These are phyloP conservation scores for Agrocybe pediades DNA, from an alignment of 768 basidiomycete genomes.

Conservation along the genomic window DNA sequence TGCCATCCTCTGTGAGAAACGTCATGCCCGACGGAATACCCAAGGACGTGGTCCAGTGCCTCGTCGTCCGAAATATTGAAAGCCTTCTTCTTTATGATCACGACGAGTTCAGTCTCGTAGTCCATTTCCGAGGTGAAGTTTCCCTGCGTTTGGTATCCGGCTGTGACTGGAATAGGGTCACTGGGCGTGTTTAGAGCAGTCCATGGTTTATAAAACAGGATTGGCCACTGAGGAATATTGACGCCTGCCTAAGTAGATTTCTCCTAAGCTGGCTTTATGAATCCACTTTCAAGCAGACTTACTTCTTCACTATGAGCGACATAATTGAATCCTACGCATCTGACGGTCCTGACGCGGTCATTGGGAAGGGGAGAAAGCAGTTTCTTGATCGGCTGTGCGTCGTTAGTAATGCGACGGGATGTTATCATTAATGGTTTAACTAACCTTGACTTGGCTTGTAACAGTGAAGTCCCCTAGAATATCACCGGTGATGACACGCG, in stretches of 20 bases:
- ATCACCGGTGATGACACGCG: conserved; percentile 35
- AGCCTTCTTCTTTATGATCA: conserved; percentile 42
- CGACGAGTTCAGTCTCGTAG: conserved; percentile 43
- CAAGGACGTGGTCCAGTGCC: conserved; percentile 42
- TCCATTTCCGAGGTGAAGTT: conserved; percentile 43
- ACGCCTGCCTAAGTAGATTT: conserved; percentile 26
- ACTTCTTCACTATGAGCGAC: conserved; percentile 35
- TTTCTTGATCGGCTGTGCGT: conserved; percentile 30
- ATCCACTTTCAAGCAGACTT: neutral
- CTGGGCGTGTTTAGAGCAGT: conserved; percentile 37
- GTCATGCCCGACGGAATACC: conserved; percentile 41
- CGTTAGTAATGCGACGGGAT: neutral
- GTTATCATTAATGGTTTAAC: neutral
- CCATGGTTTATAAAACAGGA: conserved; percentile 37
- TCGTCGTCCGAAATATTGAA: conserved; percentile 44
- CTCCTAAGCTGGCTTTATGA: neutral
- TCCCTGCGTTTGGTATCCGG: conserved; percentile 40
- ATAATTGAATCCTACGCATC: conserved; percentile 39
- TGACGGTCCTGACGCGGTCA: conserved; percentile 34
- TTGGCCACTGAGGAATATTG: conserved; percentile 36
- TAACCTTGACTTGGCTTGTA: conserved; percentile 36
- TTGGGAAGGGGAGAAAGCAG: conserved; percentile 35
- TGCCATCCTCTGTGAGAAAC: conserved; percentile 48
- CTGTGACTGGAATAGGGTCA: conserved; percentile 35
- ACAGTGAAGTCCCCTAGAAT: conserved; percentile 36